Base-by-base conservation (phyloP, 192 early-diverging fungal genomes). In the Coemansia sp. region DNA sequence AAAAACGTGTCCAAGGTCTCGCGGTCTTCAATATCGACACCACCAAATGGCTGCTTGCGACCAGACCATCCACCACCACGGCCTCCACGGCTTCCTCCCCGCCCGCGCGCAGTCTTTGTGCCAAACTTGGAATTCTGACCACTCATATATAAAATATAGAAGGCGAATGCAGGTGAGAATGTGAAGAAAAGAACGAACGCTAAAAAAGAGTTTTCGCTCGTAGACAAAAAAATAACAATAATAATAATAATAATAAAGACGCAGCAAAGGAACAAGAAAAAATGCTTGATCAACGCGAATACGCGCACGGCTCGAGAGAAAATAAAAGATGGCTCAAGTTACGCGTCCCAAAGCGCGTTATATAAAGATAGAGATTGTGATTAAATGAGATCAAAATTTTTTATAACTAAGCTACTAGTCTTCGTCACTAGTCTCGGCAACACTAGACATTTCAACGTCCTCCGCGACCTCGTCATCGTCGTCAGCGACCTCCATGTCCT, bases 121-220 rank as follows among this genome's bases (percentile, higher is more conserved):
- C 79, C 79, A 68, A 76, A 81, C 29, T 65, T 46, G 2, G 69
- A 55, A 70, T 71, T 46, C 53, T 75, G 52, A 61, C 53, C 46
- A 24, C 43, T 36, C 31, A 58, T 31, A 58, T 2, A 16, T 10
- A 50, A 27, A 52, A 10, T n/a, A 55, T 68, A 40, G 16, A 68
- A 29, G 11, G 46, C 22, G 12, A 60, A 31, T 22, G 13, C 36
- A 57, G 38, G 57, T 12, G 27, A 15, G 20, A 65, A 72, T 57
- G 22, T 16, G 34, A 47, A 31, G 12, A 50, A 47, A 40, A 16
- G 58, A 46, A 36, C 36, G 36, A 38, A 38, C 36, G 6, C 13
- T 11, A 12, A 15, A 27, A 27, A 27, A 27, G 27, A 27, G 27
- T 27, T 27, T 27, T 43, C 41, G 41, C 41, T 15, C 36, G 36